Base-by-base conservation (phyloP, 2,329 filamentous ascomycete species). In the Periconia digitata region DNA sequence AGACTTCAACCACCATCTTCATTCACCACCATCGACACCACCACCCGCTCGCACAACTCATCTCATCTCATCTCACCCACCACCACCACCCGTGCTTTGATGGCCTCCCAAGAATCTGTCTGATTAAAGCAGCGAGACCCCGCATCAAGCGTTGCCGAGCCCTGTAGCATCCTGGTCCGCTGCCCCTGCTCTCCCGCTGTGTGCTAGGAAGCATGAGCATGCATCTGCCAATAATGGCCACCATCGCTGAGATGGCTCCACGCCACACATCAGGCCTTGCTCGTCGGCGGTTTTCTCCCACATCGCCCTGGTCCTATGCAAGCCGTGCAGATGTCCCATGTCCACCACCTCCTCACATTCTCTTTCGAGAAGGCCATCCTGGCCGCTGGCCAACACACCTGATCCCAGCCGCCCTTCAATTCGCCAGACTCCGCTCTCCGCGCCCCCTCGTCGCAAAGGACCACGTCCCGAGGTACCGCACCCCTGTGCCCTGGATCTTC, bases 61-160 rank as follows among this genome's bases (percentile, higher is more conserved):
- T 15, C 10, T 32, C 7, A 27, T 13, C 13, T 27, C 13, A 6
- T 13, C 24, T 27, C 24, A 27, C 41, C 37, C 51, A 49, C 40
- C 51, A 47, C 47, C 36, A 35, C 44, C 42, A 43, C 40, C 50
- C 40, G 10, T 32, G 27, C 27, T 10, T 32, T 46, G 41, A 42
- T 40, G 42, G 47, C 44, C 50, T 39, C 15, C 20, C 36, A 32
- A n/a, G n/a, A n/a, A n/a, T n/a, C n/a, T n/a, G 45, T 17, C 50
- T 27, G 13, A 45, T 51, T 52, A 49, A 52, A 51, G 51, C 50
- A 50, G 45, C 59, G 49, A 67, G 60, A 70, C 69, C 70, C 70
- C 70, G 68, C 70, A 72, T 70, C 65, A 71, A 71, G 67, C 69
- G 69, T 72, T 72, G 69, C 69, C 67, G 69, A 72, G 66, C 66